Evolutionary conservation across 495 filamentous ascomycete genomes (phyloP).

Genomic region (Penicillium steckii): DNA sequence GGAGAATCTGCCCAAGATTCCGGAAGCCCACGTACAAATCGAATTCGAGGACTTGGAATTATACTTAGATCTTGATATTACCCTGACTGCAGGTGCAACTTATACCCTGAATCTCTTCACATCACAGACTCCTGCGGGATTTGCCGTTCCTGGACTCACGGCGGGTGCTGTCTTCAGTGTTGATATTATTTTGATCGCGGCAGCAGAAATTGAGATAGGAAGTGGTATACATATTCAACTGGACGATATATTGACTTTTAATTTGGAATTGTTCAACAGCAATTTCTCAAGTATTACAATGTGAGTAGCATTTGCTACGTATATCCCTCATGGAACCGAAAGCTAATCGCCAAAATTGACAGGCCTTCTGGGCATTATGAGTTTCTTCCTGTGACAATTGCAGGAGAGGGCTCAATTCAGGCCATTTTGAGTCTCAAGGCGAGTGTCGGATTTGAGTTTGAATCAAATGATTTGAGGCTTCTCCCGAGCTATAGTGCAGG

Average conservation of each 20-base stretch:
- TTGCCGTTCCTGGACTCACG: constrained; percentile 34
- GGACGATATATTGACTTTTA: constrained; percentile 41
- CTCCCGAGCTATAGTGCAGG: constrained; percentile 32
- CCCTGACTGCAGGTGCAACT: constrained; percentile 37
- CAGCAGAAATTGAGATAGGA: constrained; percentile 47
- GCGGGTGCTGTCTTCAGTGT: constrained; percentile 44
- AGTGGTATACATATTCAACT: constrained; percentile 53
- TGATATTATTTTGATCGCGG: constrained; percentile 47
- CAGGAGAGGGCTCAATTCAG: constrained; percentile 34
- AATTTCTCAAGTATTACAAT: constrained; percentile 46
- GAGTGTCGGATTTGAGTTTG: constrained; percentile 38
- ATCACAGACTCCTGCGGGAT: constrained; percentile 41
- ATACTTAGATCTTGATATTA: constrained; percentile 49
- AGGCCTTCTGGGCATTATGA: constrained; percentile 54
- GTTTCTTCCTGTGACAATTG: constrained; percentile 53
- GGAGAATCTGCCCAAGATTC: constrained; percentile 41
- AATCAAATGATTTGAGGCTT: constrained; percentile 5
- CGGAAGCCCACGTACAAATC: constrained; percentile 41
- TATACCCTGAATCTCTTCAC: constrained; percentile 50
- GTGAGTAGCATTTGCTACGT: constrained; percentile 22
- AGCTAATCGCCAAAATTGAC: not conserved
- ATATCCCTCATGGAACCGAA: no score
- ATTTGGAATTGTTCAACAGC: constrained; percentile 42
- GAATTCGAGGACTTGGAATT: constrained; percentile 52
- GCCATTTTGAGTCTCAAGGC: constrained; percentile 34